These are phyloP conservation scores for Amauroascus niger DNA, from an alignment of 2,329 filamentous ascomycete genomes.

Conservation along the genomic window DNA sequence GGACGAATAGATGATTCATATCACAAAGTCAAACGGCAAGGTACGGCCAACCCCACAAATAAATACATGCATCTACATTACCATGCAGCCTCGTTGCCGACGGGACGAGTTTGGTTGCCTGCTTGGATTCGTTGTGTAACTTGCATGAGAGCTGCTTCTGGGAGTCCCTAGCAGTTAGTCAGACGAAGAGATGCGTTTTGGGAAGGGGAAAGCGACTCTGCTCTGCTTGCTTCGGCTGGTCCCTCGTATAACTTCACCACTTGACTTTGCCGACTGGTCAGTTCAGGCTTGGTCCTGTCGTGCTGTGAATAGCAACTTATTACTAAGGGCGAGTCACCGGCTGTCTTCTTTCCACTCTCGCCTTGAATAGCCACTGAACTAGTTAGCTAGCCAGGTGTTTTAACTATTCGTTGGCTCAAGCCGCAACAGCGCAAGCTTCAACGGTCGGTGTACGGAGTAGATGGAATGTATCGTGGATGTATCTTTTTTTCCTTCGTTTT, in stretches of 20 bases:
- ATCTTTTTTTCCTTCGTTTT: neutral
- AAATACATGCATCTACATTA: neutral
- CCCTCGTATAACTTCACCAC: slow-evolving; percentile 1
- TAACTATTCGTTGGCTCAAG: neutral
- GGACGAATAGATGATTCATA: neutral
- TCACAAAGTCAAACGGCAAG: neutral
- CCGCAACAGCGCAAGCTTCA: too few species aligned
- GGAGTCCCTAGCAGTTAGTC: too few species aligned
- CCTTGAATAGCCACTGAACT: too few species aligned
- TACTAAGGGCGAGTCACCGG: neutral
- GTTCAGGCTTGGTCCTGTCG: neutral
- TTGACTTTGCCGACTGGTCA: neutral
- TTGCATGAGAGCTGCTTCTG: neutral
- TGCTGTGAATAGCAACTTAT: too few species aligned
- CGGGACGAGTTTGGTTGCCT: neutral
- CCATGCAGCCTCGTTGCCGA: neutral
- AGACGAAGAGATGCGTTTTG: neutral
- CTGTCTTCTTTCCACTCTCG: too few species aligned
- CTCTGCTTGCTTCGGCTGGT: neutral
- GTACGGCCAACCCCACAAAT: neutral
- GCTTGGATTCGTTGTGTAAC: neutral
- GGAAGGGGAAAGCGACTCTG: neutral
- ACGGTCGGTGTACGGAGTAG: neutral
- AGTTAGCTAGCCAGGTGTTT: neutral
- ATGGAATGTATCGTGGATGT: neutral